phyloP scores from a whole-genome alignment of 2,329 filamentous ascomycete genomes.

The Thielaviopsis populi region DNA sequence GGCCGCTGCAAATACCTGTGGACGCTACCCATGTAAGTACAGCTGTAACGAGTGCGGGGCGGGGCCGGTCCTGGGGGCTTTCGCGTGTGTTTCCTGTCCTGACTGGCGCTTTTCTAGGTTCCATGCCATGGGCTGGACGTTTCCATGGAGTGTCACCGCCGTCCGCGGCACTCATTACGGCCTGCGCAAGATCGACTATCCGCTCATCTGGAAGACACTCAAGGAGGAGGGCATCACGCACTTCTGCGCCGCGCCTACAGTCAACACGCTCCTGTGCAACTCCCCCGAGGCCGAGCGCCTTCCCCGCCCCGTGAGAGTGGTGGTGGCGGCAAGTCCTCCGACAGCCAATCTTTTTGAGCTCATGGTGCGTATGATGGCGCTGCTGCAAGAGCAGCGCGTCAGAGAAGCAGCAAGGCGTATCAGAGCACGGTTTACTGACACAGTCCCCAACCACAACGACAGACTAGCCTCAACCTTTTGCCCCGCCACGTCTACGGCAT shows the following conservation, averaged over 20 bases:
- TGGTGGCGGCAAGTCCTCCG: constrained; percentile 83
- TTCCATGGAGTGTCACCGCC: constrained; percentile 84
- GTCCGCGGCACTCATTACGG: constrained; percentile 92
- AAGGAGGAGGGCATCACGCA: constrained; percentile 82
- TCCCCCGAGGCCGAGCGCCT: constrained; percentile 59
- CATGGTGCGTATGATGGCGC: constrained; percentile 44
- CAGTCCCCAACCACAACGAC: not conserved
- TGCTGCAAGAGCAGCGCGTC: not conserved
- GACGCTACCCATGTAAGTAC: constrained; percentile 79
- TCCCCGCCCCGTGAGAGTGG: constrained; percentile 60
- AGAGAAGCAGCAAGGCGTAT: not conserved
- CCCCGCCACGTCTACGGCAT: constrained; percentile 89
- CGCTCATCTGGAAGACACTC: constrained; percentile 76
- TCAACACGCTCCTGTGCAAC: constrained; percentile 84
- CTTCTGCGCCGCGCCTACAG: constrained; percentile 90
- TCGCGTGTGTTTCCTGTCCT: not conserved
- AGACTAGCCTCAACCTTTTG: constrained; percentile 55
- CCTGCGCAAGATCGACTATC: constrained; percentile 87
- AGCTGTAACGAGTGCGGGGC: not conserved
- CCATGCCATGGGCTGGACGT: constrained; percentile 65
- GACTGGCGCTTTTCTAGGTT: constrained; percentile 29
- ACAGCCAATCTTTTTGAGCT: constrained; percentile 82
- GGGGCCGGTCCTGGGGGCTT: not conserved
- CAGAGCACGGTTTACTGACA: constrained; percentile 7
- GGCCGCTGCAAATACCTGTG: constrained; percentile 72